A percentile compares a stretch with the other conserved stretches of the same genome.
Evolutionary conservation across 2,329 filamentous ascomycete species (phyloP).

Genomic region (Chlorencoelia australis): DNA sequence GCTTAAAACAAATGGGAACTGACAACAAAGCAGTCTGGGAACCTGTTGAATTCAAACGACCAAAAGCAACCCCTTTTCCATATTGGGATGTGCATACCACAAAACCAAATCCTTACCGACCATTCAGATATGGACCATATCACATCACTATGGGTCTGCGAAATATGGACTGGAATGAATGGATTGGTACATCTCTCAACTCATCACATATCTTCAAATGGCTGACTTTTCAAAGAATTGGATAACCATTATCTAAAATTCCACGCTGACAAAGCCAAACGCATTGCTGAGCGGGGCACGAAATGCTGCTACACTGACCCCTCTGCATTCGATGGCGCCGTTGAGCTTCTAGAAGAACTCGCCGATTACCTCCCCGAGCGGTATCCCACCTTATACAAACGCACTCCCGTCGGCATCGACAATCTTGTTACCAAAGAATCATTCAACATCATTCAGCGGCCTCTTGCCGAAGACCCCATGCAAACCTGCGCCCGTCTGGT

Average conservation of each 20-base stretch:
- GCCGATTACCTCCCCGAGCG: slow-evolving; percentile 60
- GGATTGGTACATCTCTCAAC: slow-evolving; percentile 22
- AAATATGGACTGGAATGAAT: slow-evolving; percentile 28
- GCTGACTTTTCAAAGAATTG: slow-evolving; percentile 43
- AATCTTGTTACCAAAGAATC: slow-evolving; percentile 63
- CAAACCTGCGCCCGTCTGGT: slow-evolving; percentile 59
- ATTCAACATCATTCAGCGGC: slow-evolving; percentile 56
- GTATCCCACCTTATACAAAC: slow-evolving; percentile 61
- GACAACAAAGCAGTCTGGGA: slow-evolving; percentile 22
- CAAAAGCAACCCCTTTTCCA: slow-evolving; percentile 19
- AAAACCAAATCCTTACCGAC: slow-evolving; percentile 26
- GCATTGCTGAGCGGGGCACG: slow-evolving; percentile 54
- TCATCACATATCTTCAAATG: neutral
- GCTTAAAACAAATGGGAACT: slow-evolving; percentile 5
- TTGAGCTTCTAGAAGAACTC: slow-evolving; percentile 70
- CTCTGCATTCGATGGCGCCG: slow-evolving; percentile 58
- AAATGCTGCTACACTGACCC: slow-evolving; percentile 63
- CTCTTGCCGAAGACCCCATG: slow-evolving; percentile 70
- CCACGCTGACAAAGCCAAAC: slow-evolving; percentile 59
- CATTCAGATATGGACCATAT: slow-evolving; percentile 26
- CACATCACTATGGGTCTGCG: slow-evolving; percentile 28
- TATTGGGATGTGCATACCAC: slow-evolving; percentile 25
- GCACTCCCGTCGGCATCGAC: slow-evolving; percentile 53
- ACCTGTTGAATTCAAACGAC: slow-evolving; percentile 24
- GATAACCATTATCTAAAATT: slow-evolving; percentile 69